Percentiles rank a stretch among this genome's conserved stretches.
Conservation (phyloP, 2,329 filamentous ascomycete genomes). For the Claviceps digitariae region DNA sequence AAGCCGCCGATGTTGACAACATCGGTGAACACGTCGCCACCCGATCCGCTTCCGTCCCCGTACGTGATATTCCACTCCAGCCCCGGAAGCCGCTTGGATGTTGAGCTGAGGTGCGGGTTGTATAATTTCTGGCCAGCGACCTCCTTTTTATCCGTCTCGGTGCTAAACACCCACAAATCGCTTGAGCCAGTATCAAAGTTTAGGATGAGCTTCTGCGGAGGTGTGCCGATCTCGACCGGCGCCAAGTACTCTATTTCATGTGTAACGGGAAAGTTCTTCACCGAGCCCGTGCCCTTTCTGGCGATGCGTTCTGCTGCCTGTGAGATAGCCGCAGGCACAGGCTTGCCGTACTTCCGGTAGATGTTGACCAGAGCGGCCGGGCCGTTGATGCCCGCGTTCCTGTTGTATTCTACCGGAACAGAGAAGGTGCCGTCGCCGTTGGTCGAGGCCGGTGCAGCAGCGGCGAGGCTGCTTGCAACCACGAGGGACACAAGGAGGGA, state of each 20-base stretch:
- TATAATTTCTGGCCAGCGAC: constrained; percentile 28
- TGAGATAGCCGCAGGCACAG: neutral
- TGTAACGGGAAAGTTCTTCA: too few species aligned
- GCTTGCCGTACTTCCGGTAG: constrained; percentile 4
- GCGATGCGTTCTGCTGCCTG: neutral
- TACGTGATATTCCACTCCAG: constrained; percentile 30
- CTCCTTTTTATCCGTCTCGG: constrained; percentile 23
- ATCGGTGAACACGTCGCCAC: constrained; percentile 30
- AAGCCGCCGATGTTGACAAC: constrained; percentile 28
- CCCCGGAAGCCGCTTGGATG: constrained; percentile 22
- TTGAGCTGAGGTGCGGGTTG: constrained; percentile 23
- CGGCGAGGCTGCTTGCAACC: constrained; percentile 7
- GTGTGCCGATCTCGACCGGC: constrained; percentile 10
- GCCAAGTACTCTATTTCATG: constrained; percentile 10
- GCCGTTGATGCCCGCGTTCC: constrained; percentile 4
- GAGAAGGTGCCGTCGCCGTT: neutral
- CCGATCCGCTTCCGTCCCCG: constrained; percentile 28
- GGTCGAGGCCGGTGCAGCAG: constrained; percentile 5
- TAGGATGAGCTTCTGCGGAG: constrained; percentile 9
- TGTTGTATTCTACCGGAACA: constrained; percentile 6
- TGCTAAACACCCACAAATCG: constrained; percentile 25
- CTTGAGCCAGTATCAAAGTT: constrained; percentile 14
- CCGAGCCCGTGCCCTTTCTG: constrained; percentile 6
- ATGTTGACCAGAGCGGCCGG: constrained; percentile 9
- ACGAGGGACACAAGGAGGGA: constrained; percentile 10